These are phyloP conservation scores for Saposhnikovia divaricata DNA, from an alignment of 129 eudicot species.

Conservation along the genomic window DNA sequence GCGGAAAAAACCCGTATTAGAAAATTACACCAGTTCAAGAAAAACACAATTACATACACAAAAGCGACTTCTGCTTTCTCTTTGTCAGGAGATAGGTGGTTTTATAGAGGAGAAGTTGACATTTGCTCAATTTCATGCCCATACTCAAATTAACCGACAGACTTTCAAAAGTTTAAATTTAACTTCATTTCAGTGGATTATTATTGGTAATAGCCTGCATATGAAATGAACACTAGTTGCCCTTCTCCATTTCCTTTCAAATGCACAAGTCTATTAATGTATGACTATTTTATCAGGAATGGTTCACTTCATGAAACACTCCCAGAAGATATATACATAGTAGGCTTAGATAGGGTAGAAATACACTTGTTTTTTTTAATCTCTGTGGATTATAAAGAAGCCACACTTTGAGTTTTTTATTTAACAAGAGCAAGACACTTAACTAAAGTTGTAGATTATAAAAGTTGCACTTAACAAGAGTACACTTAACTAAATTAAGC, in stretches of 20 bases:
- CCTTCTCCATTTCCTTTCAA: not conserved
- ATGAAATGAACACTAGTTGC: not conserved
- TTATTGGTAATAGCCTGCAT: not conserved
- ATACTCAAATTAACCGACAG: not conserved
- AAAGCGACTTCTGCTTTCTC: not conserved
- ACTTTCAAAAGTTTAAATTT: not conserved
- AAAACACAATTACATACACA: not conserved
- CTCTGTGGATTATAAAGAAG: too few relatives aligned
- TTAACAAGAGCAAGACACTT: too few relatives aligned
- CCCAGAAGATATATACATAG: too few relatives aligned
- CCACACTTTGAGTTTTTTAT: too few relatives aligned
- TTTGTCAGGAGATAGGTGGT: not conserved
- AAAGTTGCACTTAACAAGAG: too few relatives aligned
- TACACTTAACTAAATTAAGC: too few relatives aligned
- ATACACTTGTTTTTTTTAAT: too few relatives aligned
- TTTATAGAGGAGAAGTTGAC: not conserved
- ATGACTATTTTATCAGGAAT: not conserved
- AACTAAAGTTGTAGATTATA: too few relatives aligned
- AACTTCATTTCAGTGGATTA: not conserved
- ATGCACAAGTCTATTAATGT: not conserved
- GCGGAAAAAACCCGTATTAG: too few relatives aligned
- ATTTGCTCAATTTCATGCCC: not conserved
- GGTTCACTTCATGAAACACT: not conserved
- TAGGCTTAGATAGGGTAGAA: too few relatives aligned
- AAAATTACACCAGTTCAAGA: not conserved